Percentiles rank a stretch among this genome's conserved stretches.
Evolutionary conservation across 192 early-diverging fungal species (phyloP).

Genomic region (Podila verticillata): DNA sequence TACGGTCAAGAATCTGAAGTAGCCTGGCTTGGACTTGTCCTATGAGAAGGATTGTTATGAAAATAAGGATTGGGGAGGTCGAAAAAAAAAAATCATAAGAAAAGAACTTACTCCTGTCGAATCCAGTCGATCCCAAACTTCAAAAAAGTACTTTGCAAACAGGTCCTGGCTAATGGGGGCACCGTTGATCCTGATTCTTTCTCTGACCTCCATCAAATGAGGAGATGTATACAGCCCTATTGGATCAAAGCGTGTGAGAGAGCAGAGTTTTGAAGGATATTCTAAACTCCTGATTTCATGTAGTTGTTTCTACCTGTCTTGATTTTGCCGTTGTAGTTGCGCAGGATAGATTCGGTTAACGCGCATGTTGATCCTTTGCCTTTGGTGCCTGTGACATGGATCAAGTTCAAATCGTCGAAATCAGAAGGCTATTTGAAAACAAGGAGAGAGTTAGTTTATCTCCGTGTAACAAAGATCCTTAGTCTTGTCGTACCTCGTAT

Average conservation of each 20-base stretch:
- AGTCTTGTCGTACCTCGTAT: slow-evolving; percentile 67
- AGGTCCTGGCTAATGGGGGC: slow-evolving; percentile 72
- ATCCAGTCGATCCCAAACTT: slow-evolving; percentile 82
- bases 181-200: slow-evolving; percentile 95
- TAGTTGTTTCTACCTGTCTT: slow-evolving; percentile 34
- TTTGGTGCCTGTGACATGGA: slow-evolving; percentile 88
- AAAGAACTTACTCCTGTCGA: slow-evolving; percentile 39
- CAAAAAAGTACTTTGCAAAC: slow-evolving; percentile 83
- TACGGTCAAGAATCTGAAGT: slow-evolving; percentile 92
- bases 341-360: slow-evolving; percentile 82
- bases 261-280: background rate
- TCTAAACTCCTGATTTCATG: background rate
- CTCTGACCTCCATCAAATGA: slow-evolving; percentile 91
- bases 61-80: background rate
- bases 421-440: slow-evolving; percentile 55
- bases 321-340: slow-evolving; percentile 43
- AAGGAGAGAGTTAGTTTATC: slow-evolving; percentile 31
- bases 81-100: background rate
- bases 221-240: slow-evolving; percentile 93
- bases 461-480: background rate
- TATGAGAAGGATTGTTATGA: background rate
- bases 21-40: slow-evolving; percentile 74
- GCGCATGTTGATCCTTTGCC: slow-evolving; percentile 90
- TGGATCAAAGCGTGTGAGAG: background rate
- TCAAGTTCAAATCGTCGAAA: slow-evolving; percentile 79